Percentiles rank a stretch among this genome's conserved stretches.
phyloP scores from a whole-genome alignment of 495 filamentous ascomycete species.

The Talaromyces ruber region DNA sequence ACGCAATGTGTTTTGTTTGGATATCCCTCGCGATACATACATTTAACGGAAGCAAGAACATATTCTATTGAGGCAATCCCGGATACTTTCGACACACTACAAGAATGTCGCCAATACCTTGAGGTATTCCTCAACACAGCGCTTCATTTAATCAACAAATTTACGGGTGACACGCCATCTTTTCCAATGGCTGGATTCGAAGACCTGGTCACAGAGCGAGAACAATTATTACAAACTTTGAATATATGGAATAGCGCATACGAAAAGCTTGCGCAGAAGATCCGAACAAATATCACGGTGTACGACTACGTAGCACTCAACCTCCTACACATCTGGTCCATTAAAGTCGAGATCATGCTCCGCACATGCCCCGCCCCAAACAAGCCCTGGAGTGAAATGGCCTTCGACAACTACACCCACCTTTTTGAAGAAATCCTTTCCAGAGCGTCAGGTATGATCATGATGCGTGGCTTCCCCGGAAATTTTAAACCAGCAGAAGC shows the following conservation, averaged over 20 bases:
- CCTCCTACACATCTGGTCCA: slow-evolving; percentile 34
- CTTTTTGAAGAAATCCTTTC: slow-evolving; percentile 29
- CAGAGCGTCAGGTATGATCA: slow-evolving; percentile 15
- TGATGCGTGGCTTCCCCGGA: neutral
- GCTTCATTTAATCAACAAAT: neutral
- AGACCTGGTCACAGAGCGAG: neutral
- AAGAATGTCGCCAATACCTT: slow-evolving; percentile 1
- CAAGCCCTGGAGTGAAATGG: slow-evolving; percentile 19
- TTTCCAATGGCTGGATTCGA: neutral
- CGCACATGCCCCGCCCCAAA: slow-evolving; percentile 23
- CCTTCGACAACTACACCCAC: slow-evolving; percentile 31
- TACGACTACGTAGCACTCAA: slow-evolving; percentile 6
- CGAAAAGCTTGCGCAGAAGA: neutral
- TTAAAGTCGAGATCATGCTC: slow-evolving; percentile 39
- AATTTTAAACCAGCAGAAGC: neutral
- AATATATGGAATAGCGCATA: neutral
- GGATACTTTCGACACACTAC: neutral
- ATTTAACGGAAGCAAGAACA: neutral
- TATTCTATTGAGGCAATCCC: neutral
- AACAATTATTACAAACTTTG: neutral
- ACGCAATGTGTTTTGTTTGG: slow-evolving; percentile 1
- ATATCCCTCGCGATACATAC: neutral
- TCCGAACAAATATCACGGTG: neutral
- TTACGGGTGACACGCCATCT: too few relatives aligned
- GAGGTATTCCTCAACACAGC: neutral